A percentile compares a stretch with the other conserved stretches of the same genome.
Evolutionary conservation across 2,329 filamentous ascomycete species (phyloP).

Genomic region (Phialemonium atrogriseum): DNA sequence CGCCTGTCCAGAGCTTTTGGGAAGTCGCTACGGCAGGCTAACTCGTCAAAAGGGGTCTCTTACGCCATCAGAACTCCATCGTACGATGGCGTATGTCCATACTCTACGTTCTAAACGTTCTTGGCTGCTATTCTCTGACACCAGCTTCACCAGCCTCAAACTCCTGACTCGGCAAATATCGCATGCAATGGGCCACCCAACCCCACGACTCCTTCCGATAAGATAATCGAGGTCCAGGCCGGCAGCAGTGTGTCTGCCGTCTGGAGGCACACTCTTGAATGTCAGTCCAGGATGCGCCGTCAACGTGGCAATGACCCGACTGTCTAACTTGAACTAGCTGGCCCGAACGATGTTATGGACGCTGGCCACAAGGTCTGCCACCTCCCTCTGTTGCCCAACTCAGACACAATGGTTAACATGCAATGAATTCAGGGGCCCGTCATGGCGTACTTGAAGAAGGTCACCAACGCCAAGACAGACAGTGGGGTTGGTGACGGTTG

Average conservation of each 20-base stretch:
- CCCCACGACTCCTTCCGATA: constrained; percentile 34
- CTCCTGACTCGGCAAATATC: constrained; percentile 37
- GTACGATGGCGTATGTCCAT: constrained; percentile 36
- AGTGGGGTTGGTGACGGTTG: constrained; percentile 23
- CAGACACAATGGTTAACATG: not conserved
- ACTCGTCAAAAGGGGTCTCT: constrained; percentile 23
- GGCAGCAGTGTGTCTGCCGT: constrained; percentile 38
- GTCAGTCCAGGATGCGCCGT: constrained; percentile 5
- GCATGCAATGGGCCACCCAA: constrained; percentile 46
- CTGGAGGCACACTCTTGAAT: constrained; percentile 41
- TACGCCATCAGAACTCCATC: constrained; percentile 42
- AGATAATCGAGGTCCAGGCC: constrained; percentile 37
- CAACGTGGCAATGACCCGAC: not conserved
- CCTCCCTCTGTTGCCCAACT: not conserved
- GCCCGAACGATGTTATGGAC: constrained; percentile 42
- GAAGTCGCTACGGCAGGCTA: not conserved
- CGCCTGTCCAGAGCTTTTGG: not conserved
- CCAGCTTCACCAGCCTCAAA: constrained; percentile 17
- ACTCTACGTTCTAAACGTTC: not conserved
- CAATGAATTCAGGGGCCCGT: constrained; percentile 29
- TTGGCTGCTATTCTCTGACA: not conserved
- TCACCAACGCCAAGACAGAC: constrained; percentile 30
- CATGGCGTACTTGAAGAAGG: constrained; percentile 39
- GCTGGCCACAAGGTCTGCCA: constrained; percentile 28
- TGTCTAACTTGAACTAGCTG: constrained; percentile 16